Percentiles rank a stretch among this genome's conserved stretches.
Conservation (phyloP, 371 early-diverging fungal genomes). For the Mucor mucedo region DNA sequence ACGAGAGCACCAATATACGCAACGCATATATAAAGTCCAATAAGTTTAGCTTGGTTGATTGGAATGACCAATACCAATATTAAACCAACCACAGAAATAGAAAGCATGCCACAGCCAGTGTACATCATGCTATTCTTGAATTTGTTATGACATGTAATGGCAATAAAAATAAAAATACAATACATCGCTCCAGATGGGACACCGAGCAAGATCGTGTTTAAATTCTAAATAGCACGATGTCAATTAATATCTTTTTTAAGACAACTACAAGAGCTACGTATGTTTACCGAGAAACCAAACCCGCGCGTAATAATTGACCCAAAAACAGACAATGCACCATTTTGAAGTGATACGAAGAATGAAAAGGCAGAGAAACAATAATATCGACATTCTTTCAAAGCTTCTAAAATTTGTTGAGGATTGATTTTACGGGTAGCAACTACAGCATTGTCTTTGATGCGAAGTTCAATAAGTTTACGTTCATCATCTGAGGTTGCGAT, state of each 20-base stretch:
- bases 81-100: constrained; percentile 33
- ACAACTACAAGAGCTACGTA: not conserved
- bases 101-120: constrained; percentile 27
- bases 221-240: constrained; percentile 14
- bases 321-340: constrained; percentile 44
- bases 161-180: constrained; percentile 35
- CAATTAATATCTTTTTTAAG: not conserved
- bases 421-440: constrained; percentile 34
- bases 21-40: constrained; percentile 36
- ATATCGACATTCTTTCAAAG: constrained; percentile 35
- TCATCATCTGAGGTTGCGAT: constrained; percentile 23
- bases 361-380: constrained; percentile 36
- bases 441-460: constrained; percentile 38
- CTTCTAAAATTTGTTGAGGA: constrained; percentile 33
- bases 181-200: constrained; percentile 29
- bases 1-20: constrained; percentile 31
- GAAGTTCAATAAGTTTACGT: constrained; percentile 28
- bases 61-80: constrained; percentile 37
- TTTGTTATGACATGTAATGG: constrained; percentile 2
- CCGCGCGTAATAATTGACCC: constrained; percentile 31
- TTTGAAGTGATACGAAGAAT: constrained; percentile 39
- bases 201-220: constrained; percentile 36
- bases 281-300: constrained; percentile 43
- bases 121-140: constrained; percentile 9
- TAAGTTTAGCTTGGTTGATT: constrained; percentile 27